phyloP scores from a whole-genome alignment of 2,329 filamentous ascomycete genomes.

The Cercospora brassicicola region DNA sequence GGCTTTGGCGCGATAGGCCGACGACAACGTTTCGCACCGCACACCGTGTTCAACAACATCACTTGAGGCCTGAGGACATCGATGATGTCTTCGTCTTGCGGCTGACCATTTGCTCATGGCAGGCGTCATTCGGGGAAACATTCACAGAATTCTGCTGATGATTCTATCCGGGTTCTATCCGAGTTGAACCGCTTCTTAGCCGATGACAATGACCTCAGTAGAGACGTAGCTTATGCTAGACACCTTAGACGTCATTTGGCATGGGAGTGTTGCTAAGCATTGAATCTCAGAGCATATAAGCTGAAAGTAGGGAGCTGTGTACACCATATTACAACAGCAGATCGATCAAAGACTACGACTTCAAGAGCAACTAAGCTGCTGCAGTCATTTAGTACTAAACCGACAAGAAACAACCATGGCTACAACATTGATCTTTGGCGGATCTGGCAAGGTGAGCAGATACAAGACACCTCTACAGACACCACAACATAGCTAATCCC shows the following conservation, averaged over 20 bases:
- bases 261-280: not conserved
- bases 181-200: not conserved
- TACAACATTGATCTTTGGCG: slow-evolving; percentile 40
- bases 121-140: not conserved
- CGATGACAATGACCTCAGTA: slow-evolving; percentile 8
- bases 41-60: not conserved
- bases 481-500: slow-evolving; percentile 36
- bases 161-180: slow-evolving; percentile 3
- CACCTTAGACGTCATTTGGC: slow-evolving; percentile 3
- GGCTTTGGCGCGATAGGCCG: not conserved
- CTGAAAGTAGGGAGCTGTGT: not conserved
- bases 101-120: not conserved
- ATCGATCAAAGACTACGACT: not conserved
- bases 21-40: not conserved
- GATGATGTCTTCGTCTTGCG: not conserved
- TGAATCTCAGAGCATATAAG: not conserved
- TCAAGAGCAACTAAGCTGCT: not conserved
- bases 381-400: not conserved
- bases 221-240: not conserved
- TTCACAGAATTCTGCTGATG: not conserved
- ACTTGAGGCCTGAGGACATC: not conserved
- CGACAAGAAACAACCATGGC: slow-evolving; percentile 23
- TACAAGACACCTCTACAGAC: not conserved
- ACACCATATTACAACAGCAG: not conserved
- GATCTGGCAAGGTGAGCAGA: slow-evolving; percentile 37